Evolutionary conservation across 2,329 filamentous ascomycete species (phyloP).

Genomic region (Elsinoe necatrix): DNA sequence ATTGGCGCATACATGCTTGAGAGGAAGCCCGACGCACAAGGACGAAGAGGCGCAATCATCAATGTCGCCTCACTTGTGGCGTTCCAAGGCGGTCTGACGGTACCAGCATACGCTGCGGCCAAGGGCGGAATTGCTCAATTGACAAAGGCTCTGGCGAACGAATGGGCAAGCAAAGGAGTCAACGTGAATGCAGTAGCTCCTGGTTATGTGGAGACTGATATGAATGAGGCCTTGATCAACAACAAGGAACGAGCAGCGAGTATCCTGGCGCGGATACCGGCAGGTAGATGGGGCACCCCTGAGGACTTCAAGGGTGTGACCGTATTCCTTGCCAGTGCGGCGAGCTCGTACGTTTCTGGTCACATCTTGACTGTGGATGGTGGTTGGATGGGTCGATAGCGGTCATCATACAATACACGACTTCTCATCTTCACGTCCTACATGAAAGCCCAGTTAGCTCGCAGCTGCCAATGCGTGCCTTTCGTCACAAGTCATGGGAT

Average conservation of each 20-base stretch:
- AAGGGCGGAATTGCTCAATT: constrained; percentile 81
- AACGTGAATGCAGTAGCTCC: constrained; percentile 84
- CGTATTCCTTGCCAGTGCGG: constrained; percentile 66
- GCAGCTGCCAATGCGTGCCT: too few relatives aligned
- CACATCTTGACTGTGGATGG: constrained; percentile 79
- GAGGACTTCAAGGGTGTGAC: constrained; percentile 82
- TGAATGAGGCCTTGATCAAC: constrained; percentile 75
- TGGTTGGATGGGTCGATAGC: constrained; percentile 77
- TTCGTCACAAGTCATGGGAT: too few relatives aligned
- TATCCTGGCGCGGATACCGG: constrained; percentile 73
- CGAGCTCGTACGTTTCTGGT: constrained; percentile 71
- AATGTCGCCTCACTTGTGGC: constrained; percentile 62
- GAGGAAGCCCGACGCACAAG: constrained; percentile 40
- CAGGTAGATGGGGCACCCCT: constrained; percentile 70
- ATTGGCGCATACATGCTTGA: constrained; percentile 69
- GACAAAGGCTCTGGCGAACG: constrained; percentile 76
- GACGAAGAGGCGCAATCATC: constrained; percentile 63
- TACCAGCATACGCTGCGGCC: constrained; percentile 76
- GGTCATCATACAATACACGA: too few relatives aligned
- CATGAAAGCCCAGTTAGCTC: too few relatives aligned
- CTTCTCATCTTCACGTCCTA: too few relatives aligned
- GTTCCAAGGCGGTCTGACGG: constrained; percentile 80
- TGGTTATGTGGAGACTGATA: constrained; percentile 86
- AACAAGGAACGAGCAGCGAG: constrained; percentile 60
- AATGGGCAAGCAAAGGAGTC: constrained; percentile 72